Conservation (phyloP, 1,284 basidiomycete species). For the Puccinia novopanici region DNA sequence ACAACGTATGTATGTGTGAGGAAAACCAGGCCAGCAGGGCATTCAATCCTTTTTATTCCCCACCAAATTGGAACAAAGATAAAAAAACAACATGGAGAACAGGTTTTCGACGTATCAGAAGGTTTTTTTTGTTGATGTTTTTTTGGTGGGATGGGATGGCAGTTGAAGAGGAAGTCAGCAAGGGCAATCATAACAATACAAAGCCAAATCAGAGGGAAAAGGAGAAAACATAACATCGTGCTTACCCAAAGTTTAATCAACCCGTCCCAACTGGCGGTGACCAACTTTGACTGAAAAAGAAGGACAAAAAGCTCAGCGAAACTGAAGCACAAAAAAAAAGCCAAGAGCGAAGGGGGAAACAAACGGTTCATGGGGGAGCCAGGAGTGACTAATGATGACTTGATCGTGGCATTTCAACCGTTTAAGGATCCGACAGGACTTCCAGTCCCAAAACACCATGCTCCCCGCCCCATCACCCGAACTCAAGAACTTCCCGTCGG, state of each 20-base stretch:
- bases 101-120: too few relatives aligned
- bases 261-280: conserved; percentile 96
- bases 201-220: neutral
- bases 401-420: conserved; percentile 84
- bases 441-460: conserved; percentile 99
- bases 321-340: conserved; percentile 52
- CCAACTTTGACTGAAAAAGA: conserved; percentile 75
- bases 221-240: neutral
- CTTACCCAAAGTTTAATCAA: conserved; percentile 87
- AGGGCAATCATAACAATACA: neutral
- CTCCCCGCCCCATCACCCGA: conserved; percentile 93
- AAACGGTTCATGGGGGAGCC: conserved; percentile 96
- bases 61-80: too few relatives aligned
- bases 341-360: conserved; percentile 59
- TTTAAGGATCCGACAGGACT: conserved; percentile 87
- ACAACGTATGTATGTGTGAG: too few relatives aligned
- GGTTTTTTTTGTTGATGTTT: too few relatives aligned
- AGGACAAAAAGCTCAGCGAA: conserved; percentile 42
- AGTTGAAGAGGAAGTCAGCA: too few relatives aligned
- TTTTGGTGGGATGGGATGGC: too few relatives aligned
- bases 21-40: too few relatives aligned
- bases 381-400: conserved; percentile 94
- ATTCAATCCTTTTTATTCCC: too few relatives aligned
- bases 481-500: conserved; percentile 95
- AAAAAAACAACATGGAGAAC: too few relatives aligned